Percentiles rank a stretch among this genome's conserved stretches.
Evolutionary conservation across 192 early-diverging fungal genomes (phyloP).

Genomic region (Geranomyces michiganensis): DNA sequence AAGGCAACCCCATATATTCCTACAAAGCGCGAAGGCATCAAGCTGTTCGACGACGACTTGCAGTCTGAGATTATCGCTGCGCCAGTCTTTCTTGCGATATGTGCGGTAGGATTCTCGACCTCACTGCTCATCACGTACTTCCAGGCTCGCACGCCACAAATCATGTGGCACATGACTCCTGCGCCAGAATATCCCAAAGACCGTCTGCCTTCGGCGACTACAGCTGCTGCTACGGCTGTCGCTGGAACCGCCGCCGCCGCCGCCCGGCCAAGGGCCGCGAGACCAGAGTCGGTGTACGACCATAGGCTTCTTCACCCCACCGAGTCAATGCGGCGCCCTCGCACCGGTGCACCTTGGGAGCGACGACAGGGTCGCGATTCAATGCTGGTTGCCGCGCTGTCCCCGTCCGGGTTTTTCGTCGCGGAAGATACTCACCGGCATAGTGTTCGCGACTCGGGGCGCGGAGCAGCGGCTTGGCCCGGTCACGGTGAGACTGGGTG

Average conservation of each 20-base stretch:
- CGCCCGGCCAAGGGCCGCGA: neutral
- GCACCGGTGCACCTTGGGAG: neutral
- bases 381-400: neutral
- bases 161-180: neutral
- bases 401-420: slow-evolving; percentile 1
- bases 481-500: no score
- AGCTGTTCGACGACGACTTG: slow-evolving; percentile 1
- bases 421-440: neutral
- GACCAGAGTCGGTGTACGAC: neutral
- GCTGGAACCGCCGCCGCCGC: neutral
- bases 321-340: neutral
- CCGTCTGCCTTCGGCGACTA: neutral
- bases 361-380: neutral
- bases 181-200: neutral
- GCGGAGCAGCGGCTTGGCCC: no score
- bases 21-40: neutral
- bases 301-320: neutral
- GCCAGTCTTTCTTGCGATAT: neutral
- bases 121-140: neutral
- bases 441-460: no score
- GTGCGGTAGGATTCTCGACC: neutral
- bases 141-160: neutral
- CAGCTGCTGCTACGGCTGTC: neutral
- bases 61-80: slow-evolving; percentile 2
- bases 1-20: neutral